Evolutionary conservation across 768 basidiomycete species (phyloP), one percentile per base, ranked within the genome.

Genomic region (Suillus cothurnatus): DNA sequence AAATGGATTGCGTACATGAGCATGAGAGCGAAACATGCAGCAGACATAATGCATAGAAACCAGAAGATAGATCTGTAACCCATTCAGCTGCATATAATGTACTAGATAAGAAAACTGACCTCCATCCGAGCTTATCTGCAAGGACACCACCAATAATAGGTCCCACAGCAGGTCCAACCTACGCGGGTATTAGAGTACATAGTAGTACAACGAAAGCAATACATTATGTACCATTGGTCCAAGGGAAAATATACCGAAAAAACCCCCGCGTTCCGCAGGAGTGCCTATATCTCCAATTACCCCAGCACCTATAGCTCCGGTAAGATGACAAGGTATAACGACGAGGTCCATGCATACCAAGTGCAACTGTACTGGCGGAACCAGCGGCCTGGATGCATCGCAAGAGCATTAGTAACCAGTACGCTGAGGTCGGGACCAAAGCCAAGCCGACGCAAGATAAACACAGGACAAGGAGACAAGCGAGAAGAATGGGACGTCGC

Each of bases 381-480:
- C 93, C 93, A 3, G 88, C 83, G 2, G 91, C 88, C 79, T 95
- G 93, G 3, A 94, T 43, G 66, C 90, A 92, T 28, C 94, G 85
- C n/a, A 95, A 81, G 19, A 95, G 69, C 79, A 95, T 83, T 14
- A 95, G 79, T 6, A 93, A 77, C 92, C 91, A 94, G 73, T 91
- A 95, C 4, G 82, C 89, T 5, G 77, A 74, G 0, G 84, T 84
- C 3, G 87, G 86, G 34, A 82, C 79, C 23, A 85, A 72, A 4
- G 86, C 87, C 23, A 88, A 74, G 2, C 84, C 86, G 21, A 94
- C 79, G 70, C 92, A 94, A 2, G 92, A 85, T 9, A 85, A 62
- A 11, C 86, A 78, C 41, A 93, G 81, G 41, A 93, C 81, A 14
- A 85, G 66, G 36, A 95, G 75, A 69, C 91, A 93, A 3, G 75